Evolutionary conservation across 345 rosid genomes (phyloP).

Genomic region (Citrus mangshanensis): DNA sequence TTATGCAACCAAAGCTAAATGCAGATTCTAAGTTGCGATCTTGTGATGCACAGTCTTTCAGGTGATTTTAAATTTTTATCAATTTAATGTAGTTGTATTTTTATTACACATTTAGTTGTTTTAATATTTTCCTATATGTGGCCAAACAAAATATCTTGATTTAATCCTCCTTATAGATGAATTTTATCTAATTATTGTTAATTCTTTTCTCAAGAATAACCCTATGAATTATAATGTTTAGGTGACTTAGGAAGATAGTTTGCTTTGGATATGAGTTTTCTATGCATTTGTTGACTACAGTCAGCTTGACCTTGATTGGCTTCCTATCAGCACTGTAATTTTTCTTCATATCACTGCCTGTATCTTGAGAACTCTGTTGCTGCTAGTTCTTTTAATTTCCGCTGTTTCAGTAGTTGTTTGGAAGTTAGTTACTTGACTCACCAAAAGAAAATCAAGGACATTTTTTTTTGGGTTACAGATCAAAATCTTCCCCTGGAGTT

Average conservation of each 20-base stretch:
- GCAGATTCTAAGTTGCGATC: slow-evolving; percentile 66
- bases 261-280: neutral
- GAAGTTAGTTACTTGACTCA: neutral
- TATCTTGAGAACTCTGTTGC: neutral
- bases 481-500: slow-evolving; percentile 60
- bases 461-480: slow-evolving; percentile 42
- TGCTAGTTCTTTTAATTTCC: neutral
- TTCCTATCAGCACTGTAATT: neutral
- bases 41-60: slow-evolving; percentile 66
- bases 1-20: slow-evolving; percentile 52
- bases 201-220: neutral
- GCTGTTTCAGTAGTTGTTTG: neutral
- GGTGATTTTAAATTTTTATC: slow-evolving; percentile 39
- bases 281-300: neutral
- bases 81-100: neutral
- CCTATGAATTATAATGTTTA: neutral
- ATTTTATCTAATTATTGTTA: neutral
- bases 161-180: no score
- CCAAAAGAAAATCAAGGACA: neutral
- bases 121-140: no score
- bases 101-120: no score
- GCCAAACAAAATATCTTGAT: no score
- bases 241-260: neutral
- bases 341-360: neutral
- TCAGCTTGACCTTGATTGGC: neutral